Conservation (phyloP, 805 yeast species). For the Maudiozyma bulderi region DNA sequence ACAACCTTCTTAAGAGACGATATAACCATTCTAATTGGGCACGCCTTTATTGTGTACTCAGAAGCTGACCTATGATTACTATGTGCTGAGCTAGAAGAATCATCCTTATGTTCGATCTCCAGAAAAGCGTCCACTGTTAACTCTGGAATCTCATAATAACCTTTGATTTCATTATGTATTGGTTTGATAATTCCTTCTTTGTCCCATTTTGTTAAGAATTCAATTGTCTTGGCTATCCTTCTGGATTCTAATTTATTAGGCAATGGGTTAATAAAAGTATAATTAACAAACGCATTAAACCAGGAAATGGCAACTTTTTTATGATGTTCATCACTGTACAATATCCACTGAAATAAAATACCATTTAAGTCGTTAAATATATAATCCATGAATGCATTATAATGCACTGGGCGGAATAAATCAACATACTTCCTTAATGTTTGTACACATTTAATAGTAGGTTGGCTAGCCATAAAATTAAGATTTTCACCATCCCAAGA, state of each 20-base stretch:
- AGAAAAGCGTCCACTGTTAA: no score
- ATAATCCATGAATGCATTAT: conserved; percentile 6
- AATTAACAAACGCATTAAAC: conserved; percentile 18
- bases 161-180: conserved; percentile 14
- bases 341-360: conserved; percentile 18
- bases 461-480: no score
- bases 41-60: conserved; percentile 17
- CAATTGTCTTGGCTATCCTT: conserved; percentile 4
- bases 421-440: conserved; percentile 8
- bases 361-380: conserved; percentile 18
- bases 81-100: not conserved
- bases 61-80: not conserved
- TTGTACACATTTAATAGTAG: conserved; percentile 7
- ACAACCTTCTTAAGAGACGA: conserved; percentile 55
- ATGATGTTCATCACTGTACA: conserved; percentile 9
- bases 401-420: conserved; percentile 8
- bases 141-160: not conserved
- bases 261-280: conserved; percentile 3
- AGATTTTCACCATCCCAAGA: no score
- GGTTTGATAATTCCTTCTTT: conserved; percentile 2
- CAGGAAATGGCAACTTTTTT: conserved; percentile 6
- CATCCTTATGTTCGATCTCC: no score
- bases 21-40: conserved; percentile 34
- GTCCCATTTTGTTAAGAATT: conserved; percentile 6
- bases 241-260: not conserved